A percentile compares a stretch with the other conserved stretches of the same genome.
Evolutionary conservation across 192 early-diverging fungal genomes (phyloP).

Genomic region (Fimicolochytrium jonesii): DNA sequence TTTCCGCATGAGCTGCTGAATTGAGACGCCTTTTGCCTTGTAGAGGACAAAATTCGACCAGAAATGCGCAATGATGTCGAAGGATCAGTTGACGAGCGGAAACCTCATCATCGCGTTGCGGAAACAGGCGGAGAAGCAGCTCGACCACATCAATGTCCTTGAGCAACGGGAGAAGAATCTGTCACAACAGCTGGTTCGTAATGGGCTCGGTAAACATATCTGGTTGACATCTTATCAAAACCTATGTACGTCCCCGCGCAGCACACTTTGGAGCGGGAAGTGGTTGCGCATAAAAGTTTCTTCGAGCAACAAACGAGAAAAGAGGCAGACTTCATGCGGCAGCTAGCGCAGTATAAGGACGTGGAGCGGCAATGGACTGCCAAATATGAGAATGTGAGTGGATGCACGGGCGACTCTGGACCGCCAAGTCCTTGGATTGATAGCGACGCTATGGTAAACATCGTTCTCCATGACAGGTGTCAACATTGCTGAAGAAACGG

Average conservation of each 20-base stretch:
- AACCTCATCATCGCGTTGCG: conserved; percentile 67
- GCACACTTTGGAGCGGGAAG: conserved; percentile 60
- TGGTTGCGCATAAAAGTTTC: conserved; percentile 47
- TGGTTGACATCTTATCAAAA: neutral
- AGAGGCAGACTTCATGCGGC: conserved; percentile 54
- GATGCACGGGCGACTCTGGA: too few relatives aligned
- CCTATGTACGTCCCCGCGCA: conserved; percentile 26
- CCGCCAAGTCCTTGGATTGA: too few relatives aligned
- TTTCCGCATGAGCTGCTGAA: neutral
- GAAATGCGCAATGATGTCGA: conserved; percentile 69
- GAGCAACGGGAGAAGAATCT: conserved; percentile 77
- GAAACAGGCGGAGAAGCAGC: conserved; percentile 74
- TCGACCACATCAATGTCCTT: conserved; percentile 73
- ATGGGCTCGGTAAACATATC: neutral
- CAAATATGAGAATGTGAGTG: conserved; percentile 58
- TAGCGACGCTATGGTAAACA: too few relatives aligned
- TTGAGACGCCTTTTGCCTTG: neutral
- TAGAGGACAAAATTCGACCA: conserved; percentile 78
- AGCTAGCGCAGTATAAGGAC: conserved; percentile 60
- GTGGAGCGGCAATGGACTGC: conserved; percentile 48
- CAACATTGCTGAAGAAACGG: neutral
- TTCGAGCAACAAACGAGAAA: conserved; percentile 49
- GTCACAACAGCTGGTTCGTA: conserved; percentile 55
- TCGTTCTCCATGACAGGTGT: conserved; percentile 12
- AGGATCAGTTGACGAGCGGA: conserved; percentile 63